These are phyloP conservation scores for Apiotrichum veenhuisii DNA, from an alignment of 1,284 basidiomycete genomes.

Conservation along the genomic window DNA sequence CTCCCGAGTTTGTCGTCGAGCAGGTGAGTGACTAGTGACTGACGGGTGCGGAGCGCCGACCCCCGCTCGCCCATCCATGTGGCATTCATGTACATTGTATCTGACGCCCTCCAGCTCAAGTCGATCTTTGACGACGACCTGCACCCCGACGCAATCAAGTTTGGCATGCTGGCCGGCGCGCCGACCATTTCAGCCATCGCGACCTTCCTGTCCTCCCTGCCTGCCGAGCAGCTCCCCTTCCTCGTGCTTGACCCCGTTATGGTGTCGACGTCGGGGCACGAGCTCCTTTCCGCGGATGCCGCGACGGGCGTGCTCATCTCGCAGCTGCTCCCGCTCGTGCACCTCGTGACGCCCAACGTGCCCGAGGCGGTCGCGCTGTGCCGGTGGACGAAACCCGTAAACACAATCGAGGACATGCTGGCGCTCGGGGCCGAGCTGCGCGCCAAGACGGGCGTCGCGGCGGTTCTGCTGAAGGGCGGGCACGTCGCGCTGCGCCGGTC, in stretches of 20 bases:
- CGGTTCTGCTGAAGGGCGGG: slow-evolving; percentile 81
- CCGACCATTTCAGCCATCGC: slow-evolving; percentile 49
- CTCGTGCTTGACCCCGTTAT: slow-evolving; percentile 86
- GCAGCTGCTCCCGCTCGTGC: slow-evolving; percentile 67
- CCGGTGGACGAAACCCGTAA: slow-evolving; percentile 46
- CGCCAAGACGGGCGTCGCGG: slow-evolving; percentile 54
- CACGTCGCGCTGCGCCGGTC: slow-evolving; percentile 58
- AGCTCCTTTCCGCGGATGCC: slow-evolving; percentile 66
- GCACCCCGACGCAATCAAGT: slow-evolving; percentile 72
- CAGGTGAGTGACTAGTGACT: slow-evolving; percentile 57
- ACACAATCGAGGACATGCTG: slow-evolving; percentile 62
- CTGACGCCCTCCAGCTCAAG: slow-evolving; percentile 57
- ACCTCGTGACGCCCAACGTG: slow-evolving; percentile 82
- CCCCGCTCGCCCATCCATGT: too few species aligned
- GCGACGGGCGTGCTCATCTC: slow-evolving; percentile 48
- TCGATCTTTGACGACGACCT: slow-evolving; percentile 73
- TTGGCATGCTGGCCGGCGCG: slow-evolving; percentile 71
- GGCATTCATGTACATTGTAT: too few species aligned
- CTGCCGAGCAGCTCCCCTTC: slow-evolving; percentile 46
- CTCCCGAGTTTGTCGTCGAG: slow-evolving; percentile 65
- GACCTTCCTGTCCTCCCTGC: slow-evolving; percentile 26
- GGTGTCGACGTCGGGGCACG: slow-evolving; percentile 86
- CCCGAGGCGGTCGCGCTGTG: slow-evolving; percentile 69
- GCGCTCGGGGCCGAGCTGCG: slow-evolving; percentile 58
- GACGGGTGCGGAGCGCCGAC: too few species aligned